A percentile compares a stretch with the other conserved stretches of the same genome.
These are phyloP conservation scores for Neurospora pannonica DNA, from an alignment of 495 filamentous ascomycete genomes.

Conservation along the genomic window DNA sequence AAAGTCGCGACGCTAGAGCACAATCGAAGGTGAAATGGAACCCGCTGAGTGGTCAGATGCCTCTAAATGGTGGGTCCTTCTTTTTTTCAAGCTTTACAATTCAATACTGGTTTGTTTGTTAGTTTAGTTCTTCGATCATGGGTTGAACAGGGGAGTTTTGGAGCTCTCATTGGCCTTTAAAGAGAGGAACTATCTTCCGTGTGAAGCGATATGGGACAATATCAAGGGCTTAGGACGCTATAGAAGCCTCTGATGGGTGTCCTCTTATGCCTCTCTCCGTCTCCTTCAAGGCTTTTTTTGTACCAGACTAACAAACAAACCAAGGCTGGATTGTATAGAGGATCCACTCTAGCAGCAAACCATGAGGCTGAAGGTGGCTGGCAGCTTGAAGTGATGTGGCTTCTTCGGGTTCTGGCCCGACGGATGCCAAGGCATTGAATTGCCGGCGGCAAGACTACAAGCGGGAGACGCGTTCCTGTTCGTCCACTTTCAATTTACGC, in stretches of 20 bases:
- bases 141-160: too few species aligned
- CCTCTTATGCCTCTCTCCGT: too few species aligned
- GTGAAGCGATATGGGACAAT: too few species aligned
- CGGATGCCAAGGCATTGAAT: neutral
- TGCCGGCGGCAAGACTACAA: neutral
- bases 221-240: too few species aligned
- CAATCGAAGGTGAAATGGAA: neutral
- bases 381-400: neutral
- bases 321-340: too few species aligned
- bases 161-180: too few species aligned
- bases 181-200: too few species aligned
- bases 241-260: too few species aligned
- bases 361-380: neutral
- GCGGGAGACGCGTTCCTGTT: slow-evolving; percentile 6
- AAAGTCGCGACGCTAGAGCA: neutral
- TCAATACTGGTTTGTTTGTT: too few species aligned
- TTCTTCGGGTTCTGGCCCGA: neutral
- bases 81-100: neutral
- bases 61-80: neutral
- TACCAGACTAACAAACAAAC: too few species aligned
- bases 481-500: slow-evolving; percentile 16
- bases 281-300: too few species aligned
- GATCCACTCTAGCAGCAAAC: neutral
- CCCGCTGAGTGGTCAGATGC: neutral
- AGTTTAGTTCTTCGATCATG: too few species aligned